Evolutionary conservation across 768 basidiomycete genomes (phyloP), one percentile per base, ranked within the genome.

Genomic region (Amanita rimosa): DNA sequence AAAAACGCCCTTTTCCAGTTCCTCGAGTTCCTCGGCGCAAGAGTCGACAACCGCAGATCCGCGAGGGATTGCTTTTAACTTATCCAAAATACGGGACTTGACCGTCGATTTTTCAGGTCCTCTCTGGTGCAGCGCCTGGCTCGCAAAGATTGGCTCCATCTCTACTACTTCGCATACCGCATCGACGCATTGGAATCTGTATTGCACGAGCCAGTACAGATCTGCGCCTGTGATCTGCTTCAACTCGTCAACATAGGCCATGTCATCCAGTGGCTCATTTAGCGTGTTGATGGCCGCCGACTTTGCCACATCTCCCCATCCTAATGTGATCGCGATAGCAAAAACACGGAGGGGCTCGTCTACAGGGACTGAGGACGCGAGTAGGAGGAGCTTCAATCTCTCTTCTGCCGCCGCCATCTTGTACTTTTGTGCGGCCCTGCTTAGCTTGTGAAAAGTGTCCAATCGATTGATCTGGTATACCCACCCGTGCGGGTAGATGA

Each of bases 201-300:
- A 49, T 26, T 33, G 38, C 6, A 49, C 19, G 27, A 49, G 48
- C 21, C 39, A 37, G 26, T 49, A 41, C 29, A 41, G 26, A 19
- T 49, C 48, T 13, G 31, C 27, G 26, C 48, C 48, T 11, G 48
- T 42, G 13, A 49, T 41, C 26, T 41, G 27, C 34, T 40, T 38
- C 39, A 49, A 17, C 17, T 49, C 48, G 1, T 29, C 26, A 4
- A 49, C 39, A 21, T 41, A 49, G 2, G 17, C 4, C 29, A 40
- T 40, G 8, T 37, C 41, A 4, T 43, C 17, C 7, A 49, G 27
- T 6, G 37, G 38, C 26, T 17, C 17, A 3, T 22, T 31, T 21
- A 49, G 10, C 8, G 48, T 49, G 29, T 9, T 38, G 39, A 31
- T 17, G 9, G 48, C 39, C 10, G 48, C 48, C 5, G 27, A 19